Evolutionary conservation across 169 alveolate genomes (phyloP).

Genomic region (Ichthyophthirius multifiliis): DNA sequence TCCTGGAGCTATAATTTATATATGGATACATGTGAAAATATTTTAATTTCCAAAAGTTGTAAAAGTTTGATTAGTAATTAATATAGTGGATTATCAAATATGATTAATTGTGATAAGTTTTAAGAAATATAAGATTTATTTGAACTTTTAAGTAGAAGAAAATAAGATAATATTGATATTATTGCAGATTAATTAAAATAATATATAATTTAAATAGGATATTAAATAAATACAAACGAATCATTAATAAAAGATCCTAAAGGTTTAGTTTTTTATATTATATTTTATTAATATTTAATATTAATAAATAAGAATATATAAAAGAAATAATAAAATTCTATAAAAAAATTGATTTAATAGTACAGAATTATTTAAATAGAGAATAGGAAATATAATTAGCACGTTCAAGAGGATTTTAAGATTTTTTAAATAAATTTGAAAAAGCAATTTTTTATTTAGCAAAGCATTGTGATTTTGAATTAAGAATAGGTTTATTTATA

Average conservation of each 20-base stretch:
- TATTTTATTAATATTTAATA: background rate
- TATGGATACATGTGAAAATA: background rate
- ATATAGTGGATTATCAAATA: background rate
- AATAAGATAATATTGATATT: background rate
- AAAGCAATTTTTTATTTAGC: background rate
- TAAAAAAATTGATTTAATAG: background rate
- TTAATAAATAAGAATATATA: background rate
- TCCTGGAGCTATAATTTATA: background rate
- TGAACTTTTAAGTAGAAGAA: background rate
- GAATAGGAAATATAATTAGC: background rate
- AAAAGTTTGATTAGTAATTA: background rate
- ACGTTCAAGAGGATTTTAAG: background rate
- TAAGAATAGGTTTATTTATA: slow-evolving; percentile 2
- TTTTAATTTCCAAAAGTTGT: background rate
- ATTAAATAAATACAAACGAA: background rate
- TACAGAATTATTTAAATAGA: background rate
- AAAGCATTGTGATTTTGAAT: background rate
- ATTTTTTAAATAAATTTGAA: background rate
- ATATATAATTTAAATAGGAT: background rate
- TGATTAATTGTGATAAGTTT: background rate
- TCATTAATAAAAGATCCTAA: background rate
- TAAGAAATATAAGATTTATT: background rate
- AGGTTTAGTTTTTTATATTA: background rate
- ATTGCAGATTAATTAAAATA: background rate
- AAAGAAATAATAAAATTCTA: background rate